Base-by-base conservation (phyloP, 177 flowering plant genomes). In the Tripterygium wilfordii region DNA sequence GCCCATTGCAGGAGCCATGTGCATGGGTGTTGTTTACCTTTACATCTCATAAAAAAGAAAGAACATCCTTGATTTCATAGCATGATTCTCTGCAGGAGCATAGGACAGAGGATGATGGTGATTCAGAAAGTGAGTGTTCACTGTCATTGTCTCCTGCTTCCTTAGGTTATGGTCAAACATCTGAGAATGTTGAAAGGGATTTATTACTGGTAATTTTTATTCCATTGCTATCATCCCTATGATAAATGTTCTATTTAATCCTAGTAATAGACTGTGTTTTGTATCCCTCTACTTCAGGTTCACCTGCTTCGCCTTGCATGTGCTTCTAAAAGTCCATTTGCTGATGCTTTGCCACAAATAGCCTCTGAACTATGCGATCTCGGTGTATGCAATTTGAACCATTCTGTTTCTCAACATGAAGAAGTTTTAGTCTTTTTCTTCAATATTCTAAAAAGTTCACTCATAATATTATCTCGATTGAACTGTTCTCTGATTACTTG, bases 231-330 rank as follows among this genome's bases (percentile, higher is more conserved):
- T 20, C 26, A 15, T 23, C 41, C n/a, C 19, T 18, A 10, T 30
- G 17, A 23, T n/a, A n/a, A n/a, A n/a, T n/a, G n/a, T 36, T 27
- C 27, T 28, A 5, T 17, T 28, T 45, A 33, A 27, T 37, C n/a
- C 10, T 31, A 12, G 24, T 37, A 6, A 28, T 14, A 30, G 42
- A 16, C 9, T 57, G n/a, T n/a, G 0, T 28, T 19, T 14, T 31
- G 9, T 1, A 38, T 41, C 10, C 10, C 29, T 54, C 3, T 16
- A 2, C 17, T 25, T 47, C 55, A 94, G 99, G 88, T 80, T 60
- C 97, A 94, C 74, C 64, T 94, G 63, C 95, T 94, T 60, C 99
- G 82, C 31, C 78, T 94, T 70, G 96, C 91, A 48, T 94, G 99
- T 68, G 69, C 88, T 59, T 68, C 90, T 39, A 78, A 82, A 64